Base-by-base conservation (phyloP, 2,329 filamentous ascomycete genomes). In the Zalaria obscura region DNA sequence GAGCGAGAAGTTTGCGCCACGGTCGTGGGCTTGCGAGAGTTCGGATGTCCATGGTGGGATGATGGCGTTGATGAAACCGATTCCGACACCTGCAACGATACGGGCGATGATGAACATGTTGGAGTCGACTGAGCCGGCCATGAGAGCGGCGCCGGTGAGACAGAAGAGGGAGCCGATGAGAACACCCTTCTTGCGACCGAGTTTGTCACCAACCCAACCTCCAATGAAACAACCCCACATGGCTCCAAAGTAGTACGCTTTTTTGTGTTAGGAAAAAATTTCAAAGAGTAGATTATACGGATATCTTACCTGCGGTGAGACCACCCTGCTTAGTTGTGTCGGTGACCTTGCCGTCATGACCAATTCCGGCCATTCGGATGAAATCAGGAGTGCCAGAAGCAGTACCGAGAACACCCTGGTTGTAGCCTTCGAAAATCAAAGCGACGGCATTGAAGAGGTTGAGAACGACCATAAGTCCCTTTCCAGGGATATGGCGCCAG, bases 21-120 rank as follows among this genome's bases (percentile, higher is more conserved):
- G 71, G 2, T 73, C 77, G 0, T 72, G 80, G 51, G 82, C 75
- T 32, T 79, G 72, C 0, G 77, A 73, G 0, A 75, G 79, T 57
- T 83, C 80, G 0, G 79, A 80, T 1, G 78, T 77, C 77, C 77
- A 83, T 3, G 82, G 78, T 0, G 80, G 80, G 0, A 79, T 73
- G 47, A 83, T 82, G 5, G 77, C 73, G 51, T 82, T 84, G 31
- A 83, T 56, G 39, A 83, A 75, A 26, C 80, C 80, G 2, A 78
- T 83, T 5, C 42, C 42, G 10, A 45, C 40, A 11, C 43, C 43
- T 10, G 42, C 42, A 5, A 43, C 34, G 5, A 36, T 25, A 25
- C 43, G 36, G 18, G 40, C 69, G 52, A 72, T 77, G 45, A 81
- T 78, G 78, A 83, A 83, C 79, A 78, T 83, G 27, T 70, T 62